phyloP scores from a whole-genome alignment of 208 protist species.

The Lotmaria passim region DNA sequence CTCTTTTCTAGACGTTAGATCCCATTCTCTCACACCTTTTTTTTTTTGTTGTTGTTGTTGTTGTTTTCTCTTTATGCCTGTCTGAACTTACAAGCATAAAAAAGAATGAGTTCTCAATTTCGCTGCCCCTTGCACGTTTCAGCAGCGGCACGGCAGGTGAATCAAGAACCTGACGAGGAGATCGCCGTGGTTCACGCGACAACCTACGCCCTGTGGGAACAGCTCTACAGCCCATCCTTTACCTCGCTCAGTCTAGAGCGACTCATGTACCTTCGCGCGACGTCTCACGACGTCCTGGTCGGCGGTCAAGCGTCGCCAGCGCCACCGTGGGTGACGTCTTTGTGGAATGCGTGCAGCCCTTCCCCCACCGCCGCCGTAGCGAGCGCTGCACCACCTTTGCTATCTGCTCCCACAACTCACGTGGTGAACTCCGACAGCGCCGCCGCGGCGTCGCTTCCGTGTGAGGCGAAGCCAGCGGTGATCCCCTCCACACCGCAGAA shows the following conservation, averaged over 20 bases:
- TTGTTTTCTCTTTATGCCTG: neutral
- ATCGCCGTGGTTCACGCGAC: constrained; percentile 22
- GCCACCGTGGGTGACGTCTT: neutral
- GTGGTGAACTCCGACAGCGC: too few species aligned
- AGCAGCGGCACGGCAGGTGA: neutral
- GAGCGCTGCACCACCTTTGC: too few species aligned
- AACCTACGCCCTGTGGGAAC: constrained; percentile 66
- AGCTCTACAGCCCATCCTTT: constrained; percentile 41
- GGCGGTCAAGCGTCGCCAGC: neutral
- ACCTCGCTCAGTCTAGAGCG: constrained; percentile 43
- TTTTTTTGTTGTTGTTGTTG: neutral
- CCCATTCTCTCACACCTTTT: too few species aligned
- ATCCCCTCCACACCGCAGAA: too few species aligned
- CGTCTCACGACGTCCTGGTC: neutral
- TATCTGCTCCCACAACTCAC: too few species aligned
- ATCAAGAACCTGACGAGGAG: neutral
- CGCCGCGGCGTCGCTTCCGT: too few species aligned
- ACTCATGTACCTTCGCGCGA: constrained; percentile 23
- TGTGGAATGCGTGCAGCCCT: neutral
- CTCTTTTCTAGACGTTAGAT: too few species aligned
- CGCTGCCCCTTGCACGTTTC: neutral
- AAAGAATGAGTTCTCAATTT: neutral
- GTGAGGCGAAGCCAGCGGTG: too few species aligned
- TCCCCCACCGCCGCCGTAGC: too few species aligned
- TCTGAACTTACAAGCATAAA: neutral